Conservation (phyloP, 106 monocot genomes). For the Dioscorea dumetorum region DNA sequence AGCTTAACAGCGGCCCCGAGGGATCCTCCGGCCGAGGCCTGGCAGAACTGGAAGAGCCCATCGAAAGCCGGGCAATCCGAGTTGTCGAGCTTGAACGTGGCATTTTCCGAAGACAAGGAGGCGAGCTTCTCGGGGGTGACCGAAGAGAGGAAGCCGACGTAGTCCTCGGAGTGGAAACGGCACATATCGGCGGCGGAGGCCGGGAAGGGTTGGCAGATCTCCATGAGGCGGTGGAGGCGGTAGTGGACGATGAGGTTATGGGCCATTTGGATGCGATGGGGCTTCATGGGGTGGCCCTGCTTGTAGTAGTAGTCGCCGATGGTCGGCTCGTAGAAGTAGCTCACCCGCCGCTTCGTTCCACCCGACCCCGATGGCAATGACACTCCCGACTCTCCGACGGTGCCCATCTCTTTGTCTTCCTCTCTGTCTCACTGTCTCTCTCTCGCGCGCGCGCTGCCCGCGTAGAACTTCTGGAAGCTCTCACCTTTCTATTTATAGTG, state of each 20-base stretch:
- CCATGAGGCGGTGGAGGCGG: conserved; percentile 6
- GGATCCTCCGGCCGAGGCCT: conserved; percentile 6
- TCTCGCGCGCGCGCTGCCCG: background rate
- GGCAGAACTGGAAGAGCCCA: conserved; percentile 6
- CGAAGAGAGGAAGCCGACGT: conserved; percentile 6
- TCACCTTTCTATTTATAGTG: no score
- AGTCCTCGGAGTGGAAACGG: conserved; percentile 10
- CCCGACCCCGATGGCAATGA: background rate
- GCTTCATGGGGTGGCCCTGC: conserved; percentile 15
- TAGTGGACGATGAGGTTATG: conserved; percentile 7
- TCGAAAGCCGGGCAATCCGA: conserved; percentile 3
- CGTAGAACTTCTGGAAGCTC: no score
- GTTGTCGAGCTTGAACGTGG: background rate
- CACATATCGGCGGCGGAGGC: conserved; percentile 2
- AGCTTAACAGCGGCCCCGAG: conserved; percentile 5
- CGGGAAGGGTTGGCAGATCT: conserved; percentile 4
- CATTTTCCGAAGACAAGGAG: background rate
- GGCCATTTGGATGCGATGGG: conserved; percentile 8
- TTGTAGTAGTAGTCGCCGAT: conserved; percentile 10
- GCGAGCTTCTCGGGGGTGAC: background rate
- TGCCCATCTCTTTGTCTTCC: background rate
- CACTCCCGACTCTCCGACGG: background rate
- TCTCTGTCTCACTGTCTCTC: background rate
- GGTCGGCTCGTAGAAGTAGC: conserved; percentile 14
- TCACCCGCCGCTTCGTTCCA: conserved; percentile 4